Percentiles rank a stretch among this genome's conserved stretches.
phyloP scores from a whole-genome alignment of 768 basidiomycete species.

The Pleurotus tuoliensis region DNA sequence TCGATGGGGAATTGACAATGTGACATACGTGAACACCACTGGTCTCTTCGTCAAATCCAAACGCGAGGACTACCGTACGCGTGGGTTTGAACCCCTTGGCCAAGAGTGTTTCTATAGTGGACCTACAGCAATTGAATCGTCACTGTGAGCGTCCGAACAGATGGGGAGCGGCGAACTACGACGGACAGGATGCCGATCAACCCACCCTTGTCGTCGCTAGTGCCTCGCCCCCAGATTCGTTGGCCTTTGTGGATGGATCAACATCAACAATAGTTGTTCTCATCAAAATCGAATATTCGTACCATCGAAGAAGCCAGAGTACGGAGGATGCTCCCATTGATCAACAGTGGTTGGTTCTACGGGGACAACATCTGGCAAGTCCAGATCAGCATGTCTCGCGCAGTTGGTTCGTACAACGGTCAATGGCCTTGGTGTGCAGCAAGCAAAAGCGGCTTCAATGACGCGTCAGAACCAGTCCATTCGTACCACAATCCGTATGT shows the following conservation, averaged over 20 bases:
- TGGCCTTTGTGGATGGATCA: background rate
- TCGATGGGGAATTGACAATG: background rate
- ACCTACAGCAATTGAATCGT: slow-evolving; percentile 21
- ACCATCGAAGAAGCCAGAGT: slow-evolving; percentile 62
- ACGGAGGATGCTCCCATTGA: slow-evolving; percentile 60
- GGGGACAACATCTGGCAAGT: slow-evolving; percentile 58
- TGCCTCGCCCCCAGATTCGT: slow-evolving; percentile 72
- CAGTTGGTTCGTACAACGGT: background rate
- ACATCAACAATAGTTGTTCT: background rate
- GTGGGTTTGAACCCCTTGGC: slow-evolving; percentile 58
- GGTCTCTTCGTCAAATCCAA: slow-evolving; percentile 78
- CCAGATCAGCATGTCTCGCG: background rate
- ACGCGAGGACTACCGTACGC: slow-evolving; percentile 58
- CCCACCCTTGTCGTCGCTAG: slow-evolving; percentile 71
- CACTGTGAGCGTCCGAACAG: background rate
- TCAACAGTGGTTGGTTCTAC: slow-evolving; percentile 52
- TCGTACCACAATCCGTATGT: slow-evolving; percentile 69
- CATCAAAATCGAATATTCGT: slow-evolving; percentile 2
- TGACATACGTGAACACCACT: slow-evolving; percentile 41
- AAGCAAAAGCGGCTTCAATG: slow-evolving; percentile 66
- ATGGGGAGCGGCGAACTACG: background rate
- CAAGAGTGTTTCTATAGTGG: slow-evolving; percentile 61
- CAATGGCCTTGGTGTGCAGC: slow-evolving; percentile 59
- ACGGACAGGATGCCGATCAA: slow-evolving; percentile 61
- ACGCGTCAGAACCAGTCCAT: slow-evolving; percentile 61